Evolutionary conservation across 2,329 filamentous ascomycete species (phyloP), one percentile per base, ranked within the genome.

Genomic region (Dothistroma septosporum): DNA sequence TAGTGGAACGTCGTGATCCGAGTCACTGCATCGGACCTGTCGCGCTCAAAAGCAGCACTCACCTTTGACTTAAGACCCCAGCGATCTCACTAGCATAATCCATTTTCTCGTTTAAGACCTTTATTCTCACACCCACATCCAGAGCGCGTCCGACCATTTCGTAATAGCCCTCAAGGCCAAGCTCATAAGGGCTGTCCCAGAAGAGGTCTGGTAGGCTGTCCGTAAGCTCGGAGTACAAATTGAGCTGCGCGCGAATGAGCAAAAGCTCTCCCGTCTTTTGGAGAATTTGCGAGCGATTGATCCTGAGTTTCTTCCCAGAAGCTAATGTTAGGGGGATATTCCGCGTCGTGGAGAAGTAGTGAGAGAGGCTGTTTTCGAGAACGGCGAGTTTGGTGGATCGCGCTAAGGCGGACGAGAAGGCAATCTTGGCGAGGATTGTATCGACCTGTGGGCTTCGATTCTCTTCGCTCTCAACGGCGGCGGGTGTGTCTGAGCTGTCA

Each of bases 81-180:
- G 94, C 92, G 74, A 97, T 97, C 75, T 97, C 93, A 71, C 94
- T 90, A 0, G 93, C 94, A 74, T 99, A 97, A 72, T 96, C 93
- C 85, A 99, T 95, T 79, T 96, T 96, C 78, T 96, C 91, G 74
- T 99, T 99, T 68, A 97, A 78, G 19, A 91, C 87, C 70, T 90
- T 90, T 77, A 97, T 97, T 55, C 94, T 85, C 28, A 94, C 90
- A 35, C 90, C 90, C 24, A 97, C 92, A 75, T 97, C 94, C 37
- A 99, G 82, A 0, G 92, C 91, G 58, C 88, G 86, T 46, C 93
- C 92, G 46, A 97, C 91, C 75, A 94, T 90, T 68, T 96, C 92
- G 75, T 97, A 99, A 77, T 97, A 97, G 32, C 88, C 89, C 75
- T 97, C 94, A 1, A 99, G 82, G 0, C 92, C 90, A 1, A 97